Base-by-base conservation (phyloP, 306 rosid genomes). In the Pyrus pyrifolia region DNA sequence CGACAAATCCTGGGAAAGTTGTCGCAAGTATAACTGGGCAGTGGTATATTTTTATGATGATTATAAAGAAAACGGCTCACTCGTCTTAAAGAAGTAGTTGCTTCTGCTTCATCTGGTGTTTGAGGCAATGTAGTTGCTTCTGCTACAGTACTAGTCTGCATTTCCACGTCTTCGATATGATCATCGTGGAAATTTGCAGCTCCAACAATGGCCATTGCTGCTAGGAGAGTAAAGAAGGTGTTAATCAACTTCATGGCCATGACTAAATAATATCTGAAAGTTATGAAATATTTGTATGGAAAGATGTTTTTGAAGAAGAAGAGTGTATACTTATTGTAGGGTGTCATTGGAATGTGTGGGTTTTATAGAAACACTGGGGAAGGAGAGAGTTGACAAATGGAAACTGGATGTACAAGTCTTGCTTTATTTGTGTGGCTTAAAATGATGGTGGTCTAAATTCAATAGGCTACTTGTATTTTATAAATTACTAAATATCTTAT, bases 1-100 rank as follows among this genome's bases (percentile, higher is more conserved):
- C 87, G 80, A 52, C 90, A 87, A 62, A 84, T 70, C 67, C 82
- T 49, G 0, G 85, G 88, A 15, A 71, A 84, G 78, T 67, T 77
- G 61, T 81, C 59, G 60, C 88, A 87, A 5, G 80, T 84, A 70
- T 62, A 42, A 6, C 11, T 68, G 22, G 62, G 67, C 12, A 14
- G n/a, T 30, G 17, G n/a, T 4, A n/a, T 27, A 60, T 23, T 40
- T 53, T 75, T 33, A 31, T 51, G 57, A 1, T 8, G 27, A 22
- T 22, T 57, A 29, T 51, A 46, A 18, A 83, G 76, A 42, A 79
- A 25, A 19, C 80, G 86, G 25, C 75, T 60, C 53, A 27, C 67
- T 30, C 81, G 81, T 60, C 70, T 25, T 10, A 60, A 14, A 42
- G 71, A 75, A 68, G 70, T 67, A 11, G 52, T 52, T 23, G 11